Base-by-base conservation (phyloP, 805 yeast genomes). In the Yarrowia divulgata region DNA sequence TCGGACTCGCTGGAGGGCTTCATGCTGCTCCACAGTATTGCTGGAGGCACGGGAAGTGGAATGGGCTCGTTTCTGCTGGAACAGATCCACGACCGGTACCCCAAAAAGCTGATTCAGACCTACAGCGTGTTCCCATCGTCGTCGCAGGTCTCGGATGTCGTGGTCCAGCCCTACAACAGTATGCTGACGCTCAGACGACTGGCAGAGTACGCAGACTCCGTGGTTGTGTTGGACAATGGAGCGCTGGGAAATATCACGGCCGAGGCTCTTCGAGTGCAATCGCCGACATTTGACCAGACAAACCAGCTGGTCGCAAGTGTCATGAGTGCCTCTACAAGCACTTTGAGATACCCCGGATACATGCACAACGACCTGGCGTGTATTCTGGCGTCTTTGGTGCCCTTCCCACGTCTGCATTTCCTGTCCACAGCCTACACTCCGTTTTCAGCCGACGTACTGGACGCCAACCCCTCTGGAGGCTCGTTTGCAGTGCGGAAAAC, bases 11-110 rank as follows among this genome's bases (percentile, higher is more conserved):
- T 93, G 67, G 95, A 93, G 72, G 97, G 96, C 6, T 95, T 95
- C 77, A 97, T 93, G 81, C 80, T 95, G 72, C 78, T 93, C 66
- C 99, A 95, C 79, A 90, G 97, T 4, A 97, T 95, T 5, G 98
- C 98, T 0, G 99, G 99, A 45, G 99, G 99, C 48, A 95, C 99
- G 0, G 99, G 99, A 0, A 90, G 97, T 0, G 99, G 99, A 3
- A 86, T 93, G 45, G 99, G 99, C 0, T 90, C 97, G 0, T 85
- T 85, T 69, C 73, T 95, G 54, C 79, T 95, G 46, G 98, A 95
- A 77, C 81, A 87, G 16, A 78, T 96, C 69, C 86, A 87, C 69
- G 99, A 95, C 77, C 81, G 92, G 68, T 94, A 87, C 76, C 87
- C 90, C 66, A 93, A 93, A 77, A 94, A 93, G 75, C 79, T 95